These are phyloP conservation scores for Aspergillus spinulosporus DNA, from an alignment of 2,329 filamentous ascomycete genomes.

Conservation along the genomic window DNA sequence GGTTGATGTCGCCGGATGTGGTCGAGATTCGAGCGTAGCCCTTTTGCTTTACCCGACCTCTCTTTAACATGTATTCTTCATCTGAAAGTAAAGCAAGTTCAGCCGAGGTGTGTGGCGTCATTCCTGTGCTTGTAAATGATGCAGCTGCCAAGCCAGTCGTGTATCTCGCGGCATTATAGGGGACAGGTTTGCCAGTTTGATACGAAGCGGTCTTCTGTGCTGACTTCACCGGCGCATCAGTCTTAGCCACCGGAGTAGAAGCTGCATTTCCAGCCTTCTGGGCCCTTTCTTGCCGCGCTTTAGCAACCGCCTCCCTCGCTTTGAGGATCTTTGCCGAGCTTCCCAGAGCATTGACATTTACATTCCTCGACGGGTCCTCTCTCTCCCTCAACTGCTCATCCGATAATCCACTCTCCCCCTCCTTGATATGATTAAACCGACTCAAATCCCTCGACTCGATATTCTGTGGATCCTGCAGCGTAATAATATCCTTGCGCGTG, in stretches of 20 bases:
- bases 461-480: constrained; percentile 93
- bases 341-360: constrained; percentile 79
- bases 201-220: constrained; percentile 26
- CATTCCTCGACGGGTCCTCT: constrained; percentile 58
- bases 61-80: constrained; percentile 95
- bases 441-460: constrained; percentile 77
- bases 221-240: constrained; percentile 18
- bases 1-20: constrained; percentile 76
- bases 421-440: constrained; percentile 84
- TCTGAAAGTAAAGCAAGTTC: constrained; percentile 84
- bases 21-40: constrained; percentile 91
- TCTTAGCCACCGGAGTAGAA: constrained; percentile 30
- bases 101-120: constrained; percentile 87
- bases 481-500: constrained; percentile 87
- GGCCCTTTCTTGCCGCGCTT: constrained; percentile 73
- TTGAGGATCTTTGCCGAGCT: constrained; percentile 79
- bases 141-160: constrained; percentile 90
- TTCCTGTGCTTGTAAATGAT: constrained; percentile 90
- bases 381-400: constrained; percentile 70
- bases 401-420: constrained; percentile 70
- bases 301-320: constrained; percentile 91
- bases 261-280: constrained; percentile 58
- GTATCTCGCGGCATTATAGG: constrained; percentile 84
- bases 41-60: constrained; percentile 81
- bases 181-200: constrained; percentile 43